Evolutionary conservation across 1,139 yeast genomes (phyloP).

Genomic region (Sugiyamaella neomexicana): DNA sequence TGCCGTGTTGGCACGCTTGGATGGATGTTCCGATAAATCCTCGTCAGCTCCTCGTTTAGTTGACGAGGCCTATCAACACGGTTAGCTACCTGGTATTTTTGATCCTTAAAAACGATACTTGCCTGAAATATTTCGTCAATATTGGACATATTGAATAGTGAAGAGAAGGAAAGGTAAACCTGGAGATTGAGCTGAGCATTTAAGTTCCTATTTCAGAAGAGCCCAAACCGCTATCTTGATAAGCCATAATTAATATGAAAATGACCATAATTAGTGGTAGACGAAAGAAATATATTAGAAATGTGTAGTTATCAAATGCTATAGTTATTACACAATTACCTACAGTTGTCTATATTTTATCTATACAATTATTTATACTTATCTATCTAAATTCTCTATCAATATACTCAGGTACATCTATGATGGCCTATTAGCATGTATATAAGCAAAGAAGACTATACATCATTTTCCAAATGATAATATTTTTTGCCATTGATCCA

Average conservation of each 20-base stretch:
- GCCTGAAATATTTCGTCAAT: constrained; percentile 26
- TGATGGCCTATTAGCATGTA: too few species aligned
- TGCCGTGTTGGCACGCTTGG: not conserved
- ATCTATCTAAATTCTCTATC: too few species aligned
- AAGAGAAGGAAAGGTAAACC: not conserved
- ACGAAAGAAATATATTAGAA: too few species aligned
- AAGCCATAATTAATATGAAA: too few species aligned
- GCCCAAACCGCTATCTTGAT: constrained; percentile 8
- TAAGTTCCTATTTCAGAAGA: not conserved
- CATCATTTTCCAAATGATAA: too few species aligned
- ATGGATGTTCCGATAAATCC: not conserved
- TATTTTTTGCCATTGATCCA: too few species aligned
- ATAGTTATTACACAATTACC: too few species aligned
- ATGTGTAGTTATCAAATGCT: not conserved
- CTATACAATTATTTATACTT: too few species aligned
- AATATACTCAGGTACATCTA: too few species aligned
- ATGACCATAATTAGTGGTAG: too few species aligned
- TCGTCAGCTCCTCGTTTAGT: not conserved
- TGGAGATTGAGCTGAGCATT: not conserved
- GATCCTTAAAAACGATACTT: not conserved
- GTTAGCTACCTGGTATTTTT: not conserved
- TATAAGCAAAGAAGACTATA: too few species aligned
- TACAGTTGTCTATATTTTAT: too few species aligned
- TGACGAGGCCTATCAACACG: not conserved
- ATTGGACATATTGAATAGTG: constrained; percentile 11